Base-by-base conservation (phyloP, 2,329 filamentous ascomycete species). In the Xylaria sp. region DNA sequence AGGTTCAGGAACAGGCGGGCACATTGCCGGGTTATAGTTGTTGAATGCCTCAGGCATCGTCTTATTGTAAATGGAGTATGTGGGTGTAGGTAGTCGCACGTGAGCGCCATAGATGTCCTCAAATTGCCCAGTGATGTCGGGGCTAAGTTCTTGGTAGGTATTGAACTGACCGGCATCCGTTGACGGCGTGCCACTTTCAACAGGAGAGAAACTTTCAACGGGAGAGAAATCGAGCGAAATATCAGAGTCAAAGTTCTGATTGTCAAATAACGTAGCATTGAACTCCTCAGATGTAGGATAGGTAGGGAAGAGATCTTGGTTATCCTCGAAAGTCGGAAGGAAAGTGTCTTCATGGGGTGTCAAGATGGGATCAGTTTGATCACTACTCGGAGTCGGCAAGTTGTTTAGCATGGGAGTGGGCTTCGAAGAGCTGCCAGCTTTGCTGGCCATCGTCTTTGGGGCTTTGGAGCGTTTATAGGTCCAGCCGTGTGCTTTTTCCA, bases 401-500 rank as follows among this genome's bases (percentile, higher is more conserved):
- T 83, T 84, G 59, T 84, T 84, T 11, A 89, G 83, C 67, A 84
- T 81, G 37, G 89, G 88, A 66, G 87, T 83, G 69, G 84, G 76
- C 63, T 84, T 78, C 66, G 80, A 68, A 64, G 82, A 78, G 71
- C 80, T 83, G 62, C 76, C 78, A 25, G 80, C 80, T 58, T 81
- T 79, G 69, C 75, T 77, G 60, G 74, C 70, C 75, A 84, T 87
- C 9, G 58, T 42, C 79, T 90, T 92, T 75, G 96, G 97, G 77
- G 90, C 94, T 85, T 97, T 97, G 63, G 92, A 94, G 67, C 94
- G 91, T 58, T 94, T 85, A 70, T 97, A 97, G n/a, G 84, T 83
- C 90, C 92, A 97, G 61, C 89, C 89, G 73, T 98, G 94, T 0
- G 92, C 90, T 78, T 97, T 97, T 81, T 98, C 94, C 94, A 97